Conservation (phyloP, 2,329 filamentous ascomycete genomes). For the Penicillium paneum region DNA sequence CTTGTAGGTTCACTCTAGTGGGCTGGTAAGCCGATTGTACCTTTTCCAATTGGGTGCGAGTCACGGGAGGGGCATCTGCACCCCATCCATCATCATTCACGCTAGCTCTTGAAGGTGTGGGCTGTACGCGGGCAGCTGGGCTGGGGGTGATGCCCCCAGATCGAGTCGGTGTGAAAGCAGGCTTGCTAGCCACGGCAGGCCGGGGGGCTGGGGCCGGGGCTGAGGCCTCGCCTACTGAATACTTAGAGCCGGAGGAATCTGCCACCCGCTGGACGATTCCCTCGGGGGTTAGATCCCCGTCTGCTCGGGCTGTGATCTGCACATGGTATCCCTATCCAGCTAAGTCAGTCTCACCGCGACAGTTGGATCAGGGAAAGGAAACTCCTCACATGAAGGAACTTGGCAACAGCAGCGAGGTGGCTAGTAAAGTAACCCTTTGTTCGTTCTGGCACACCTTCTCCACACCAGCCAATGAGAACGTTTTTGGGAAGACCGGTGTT, state of each 20-base stretch:
- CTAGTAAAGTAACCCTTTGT: constrained; percentile 99
- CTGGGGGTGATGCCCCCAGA: constrained; percentile 60
- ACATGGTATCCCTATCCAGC: constrained; percentile 77
- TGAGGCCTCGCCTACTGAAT: constrained; percentile 60
- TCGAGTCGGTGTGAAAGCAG: constrained; percentile 78
- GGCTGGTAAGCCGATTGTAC: constrained; percentile 91
- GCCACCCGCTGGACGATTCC: constrained; percentile 88
- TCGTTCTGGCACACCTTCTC: constrained; percentile 94
- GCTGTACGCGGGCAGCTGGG: constrained; percentile 54
- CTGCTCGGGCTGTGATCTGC: constrained; percentile 91
- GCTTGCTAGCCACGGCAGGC: constrained; percentile 79
- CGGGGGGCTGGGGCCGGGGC: constrained; percentile 53
- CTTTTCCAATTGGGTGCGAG: constrained; percentile 82
- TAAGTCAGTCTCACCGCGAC: constrained; percentile 6
- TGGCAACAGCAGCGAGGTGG: constrained; percentile 83
- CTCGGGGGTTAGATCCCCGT: constrained; percentile 82
- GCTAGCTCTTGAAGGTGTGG: constrained; percentile 50
- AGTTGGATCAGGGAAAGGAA: background rate
- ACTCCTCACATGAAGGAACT: constrained; percentile 70
- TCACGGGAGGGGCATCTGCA: constrained; percentile 84
- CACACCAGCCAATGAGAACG: constrained; percentile 93
- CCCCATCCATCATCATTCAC: constrained; percentile 92
- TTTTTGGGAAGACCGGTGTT: constrained; percentile 87
- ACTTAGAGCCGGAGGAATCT: constrained; percentile 92
- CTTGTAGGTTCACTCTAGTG: constrained; percentile 89